phyloP scores from a whole-genome alignment of 1,139 yeast species.

The Magnusiomyces paraingens region DNA sequence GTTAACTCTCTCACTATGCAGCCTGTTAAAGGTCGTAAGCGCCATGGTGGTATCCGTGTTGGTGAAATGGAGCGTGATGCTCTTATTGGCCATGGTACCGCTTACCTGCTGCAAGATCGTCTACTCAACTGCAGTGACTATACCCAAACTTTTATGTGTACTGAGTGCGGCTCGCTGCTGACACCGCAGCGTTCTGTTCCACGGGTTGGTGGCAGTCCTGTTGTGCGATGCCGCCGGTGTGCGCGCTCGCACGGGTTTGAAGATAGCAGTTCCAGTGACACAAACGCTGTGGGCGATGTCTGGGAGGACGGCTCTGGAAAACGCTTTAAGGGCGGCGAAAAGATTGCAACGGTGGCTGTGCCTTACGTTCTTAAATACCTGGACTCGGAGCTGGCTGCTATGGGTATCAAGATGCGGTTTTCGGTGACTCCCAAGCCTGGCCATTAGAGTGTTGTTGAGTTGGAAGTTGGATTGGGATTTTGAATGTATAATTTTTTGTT shows the following conservation, averaged over 20 bases:
- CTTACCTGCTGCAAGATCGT: constrained; percentile 91
- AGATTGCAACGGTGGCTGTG: constrained; percentile 90
- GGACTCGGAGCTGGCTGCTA: constrained; percentile 93
- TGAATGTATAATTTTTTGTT: background rate
- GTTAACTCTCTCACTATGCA: constrained; percentile 96
- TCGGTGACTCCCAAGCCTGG: constrained; percentile 46
- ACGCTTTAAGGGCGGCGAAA: constrained; percentile 83
- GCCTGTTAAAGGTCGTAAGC: constrained; percentile 98
- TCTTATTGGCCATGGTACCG: constrained; percentile 97
- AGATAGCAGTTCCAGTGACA: background rate
- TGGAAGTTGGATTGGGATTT: no score
- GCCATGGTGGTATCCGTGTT: constrained; percentile 99
- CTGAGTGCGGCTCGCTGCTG: constrained; percentile 86
- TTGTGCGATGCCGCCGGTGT: constrained; percentile 87
- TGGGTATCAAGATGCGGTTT: constrained; percentile 93
- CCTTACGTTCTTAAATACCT: constrained; percentile 94
- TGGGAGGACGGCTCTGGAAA: constrained; percentile 99
- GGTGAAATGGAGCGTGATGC: constrained; percentile 99
- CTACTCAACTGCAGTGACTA: constrained; percentile 93
- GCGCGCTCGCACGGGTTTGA: constrained; percentile 35
- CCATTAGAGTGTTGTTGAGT: no score
- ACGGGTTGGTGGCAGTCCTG: constrained; percentile 72
- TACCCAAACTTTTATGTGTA: constrained; percentile 84
- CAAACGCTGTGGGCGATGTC: constrained; percentile 55
- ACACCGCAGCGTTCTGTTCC: constrained; percentile 90